Conservation (phyloP, 2,329 filamentous ascomycete genomes). For the Cadophora luteo-olivacea region DNA sequence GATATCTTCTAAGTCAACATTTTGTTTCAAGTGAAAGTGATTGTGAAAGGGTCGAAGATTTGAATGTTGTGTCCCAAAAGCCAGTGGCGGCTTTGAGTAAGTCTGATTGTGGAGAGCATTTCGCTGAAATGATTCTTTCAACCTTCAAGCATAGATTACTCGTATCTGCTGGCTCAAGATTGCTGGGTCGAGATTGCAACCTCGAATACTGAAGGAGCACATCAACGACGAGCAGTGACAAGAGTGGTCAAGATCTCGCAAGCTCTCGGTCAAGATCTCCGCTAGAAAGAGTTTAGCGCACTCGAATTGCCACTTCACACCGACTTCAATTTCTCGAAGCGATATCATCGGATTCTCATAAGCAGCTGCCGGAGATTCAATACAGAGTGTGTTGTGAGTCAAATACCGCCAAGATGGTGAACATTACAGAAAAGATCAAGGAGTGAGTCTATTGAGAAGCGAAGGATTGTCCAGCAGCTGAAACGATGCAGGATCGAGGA, state of each 20-base stretch:
- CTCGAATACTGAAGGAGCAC: too few species aligned
- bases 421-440: constrained; percentile 99
- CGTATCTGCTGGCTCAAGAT: too few species aligned
- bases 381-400: constrained; percentile 8
- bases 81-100: too few species aligned
- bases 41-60: neutral
- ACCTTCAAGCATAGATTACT: too few species aligned
- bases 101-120: too few species aligned
- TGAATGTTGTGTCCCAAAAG: neutral
- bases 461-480: constrained; percentile 26
- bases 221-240: too few species aligned
- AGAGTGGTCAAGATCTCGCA: too few species aligned
- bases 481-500: constrained; percentile 82
- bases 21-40: neutral
- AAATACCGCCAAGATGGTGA: constrained; percentile 76
- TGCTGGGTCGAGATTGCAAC: too few species aligned
- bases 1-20: neutral
- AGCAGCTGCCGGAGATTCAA: neutral
- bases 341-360: constrained; percentile 17
- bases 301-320: constrained; percentile 26
- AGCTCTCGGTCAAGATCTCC: neutral
- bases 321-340: constrained; percentile 16
- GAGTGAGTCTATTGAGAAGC: constrained; percentile 66
- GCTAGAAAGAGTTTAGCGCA: constrained; percentile 4
- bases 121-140: too few species aligned